Conservation (phyloP, 345 rosid species). For the Jatropha curcas region DNA sequence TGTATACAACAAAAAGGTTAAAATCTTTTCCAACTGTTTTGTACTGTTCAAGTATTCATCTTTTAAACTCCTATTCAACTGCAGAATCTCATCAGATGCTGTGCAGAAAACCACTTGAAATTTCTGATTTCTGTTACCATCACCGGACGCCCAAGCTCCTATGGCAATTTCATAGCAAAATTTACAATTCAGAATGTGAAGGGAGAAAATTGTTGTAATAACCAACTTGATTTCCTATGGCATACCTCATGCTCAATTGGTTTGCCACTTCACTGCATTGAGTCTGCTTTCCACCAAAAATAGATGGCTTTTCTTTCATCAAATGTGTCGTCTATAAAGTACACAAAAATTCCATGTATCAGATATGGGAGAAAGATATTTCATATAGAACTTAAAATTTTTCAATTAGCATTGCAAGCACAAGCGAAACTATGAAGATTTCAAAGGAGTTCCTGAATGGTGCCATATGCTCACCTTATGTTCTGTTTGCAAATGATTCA, state of each 20-base stretch:
- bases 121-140: slow-evolving; percentile 26
- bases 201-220: not conserved
- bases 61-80: not conserved
- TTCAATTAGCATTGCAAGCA: not conserved
- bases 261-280: slow-evolving; percentile 43
- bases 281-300: slow-evolving; percentile 39
- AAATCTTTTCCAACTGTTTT: not conserved
- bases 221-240: not conserved
- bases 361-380: not conserved
- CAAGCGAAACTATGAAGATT: not conserved
- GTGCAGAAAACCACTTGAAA: slow-evolving; percentile 3
- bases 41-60: slow-evolving; percentile 17
- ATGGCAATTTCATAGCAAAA: slow-evolving; percentile 18
- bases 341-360: not conserved
- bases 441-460: not conserved
- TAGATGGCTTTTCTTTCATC: slow-evolving; percentile 36
- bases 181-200: not conserved
- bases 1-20: slow-evolving; percentile 16
- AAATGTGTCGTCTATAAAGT: slow-evolving; percentile 33
- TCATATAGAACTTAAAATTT: not conserved
- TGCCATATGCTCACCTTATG: slow-evolving; percentile 53
- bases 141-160: slow-evolving; percentile 66
- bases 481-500: slow-evolving; percentile 52
- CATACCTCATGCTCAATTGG: slow-evolving; percentile 49
- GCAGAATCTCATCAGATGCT: not conserved